Base-by-base conservation (phyloP, 805 yeast genomes). In the Priceomyces carsonii region DNA sequence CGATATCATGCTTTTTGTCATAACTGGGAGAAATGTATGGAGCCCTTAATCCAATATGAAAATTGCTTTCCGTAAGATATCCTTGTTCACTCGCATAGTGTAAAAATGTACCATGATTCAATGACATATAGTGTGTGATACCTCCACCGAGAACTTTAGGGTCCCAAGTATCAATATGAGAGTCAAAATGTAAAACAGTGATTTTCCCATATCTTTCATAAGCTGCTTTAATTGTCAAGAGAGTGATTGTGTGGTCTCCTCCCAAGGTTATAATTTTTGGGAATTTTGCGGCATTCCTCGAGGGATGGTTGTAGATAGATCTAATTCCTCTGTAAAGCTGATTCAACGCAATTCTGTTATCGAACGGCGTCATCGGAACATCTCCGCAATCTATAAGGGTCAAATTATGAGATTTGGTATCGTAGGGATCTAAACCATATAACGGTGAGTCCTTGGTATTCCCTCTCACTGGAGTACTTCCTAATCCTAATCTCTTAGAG, bases 1-100 rank as follows among this genome's bases (percentile, higher is more conserved):
- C 70, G 2, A 41, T 47, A 51, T 80, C 86, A 47, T 75, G 77
- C 21, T 50, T 34, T 8, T 32, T 26, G 38, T 67, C 73, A 35
- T 54, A 61, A 8, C 52, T 45, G 6, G 59, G 58, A 25, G 64
- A 69, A 18, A 77, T 69, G 46, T 62, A 76, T 1, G 86, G 86
- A 3, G 85, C 86, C 42, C 87, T 62, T 35, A 79, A 68, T 0
- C 85, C 88, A 23, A 79, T 77, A 51, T 82, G 87, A 38, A 71
- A 71, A 41, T 77, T 73, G 26, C 61, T 61, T 10, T 65, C 59
- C 3, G 69, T 56, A 26, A 80, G 60, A 44, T 76, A 77, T 1
- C 87, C 87, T 31, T 77, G 70, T 54, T 82, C 87, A 29, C 76
- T 75, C 1, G 88, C 88, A 57, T 77, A 80, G 53, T 80, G 86